phyloP scores from a whole-genome alignment of 2,329 filamentous ascomycete species.

The Phialophora macrospora region DNA sequence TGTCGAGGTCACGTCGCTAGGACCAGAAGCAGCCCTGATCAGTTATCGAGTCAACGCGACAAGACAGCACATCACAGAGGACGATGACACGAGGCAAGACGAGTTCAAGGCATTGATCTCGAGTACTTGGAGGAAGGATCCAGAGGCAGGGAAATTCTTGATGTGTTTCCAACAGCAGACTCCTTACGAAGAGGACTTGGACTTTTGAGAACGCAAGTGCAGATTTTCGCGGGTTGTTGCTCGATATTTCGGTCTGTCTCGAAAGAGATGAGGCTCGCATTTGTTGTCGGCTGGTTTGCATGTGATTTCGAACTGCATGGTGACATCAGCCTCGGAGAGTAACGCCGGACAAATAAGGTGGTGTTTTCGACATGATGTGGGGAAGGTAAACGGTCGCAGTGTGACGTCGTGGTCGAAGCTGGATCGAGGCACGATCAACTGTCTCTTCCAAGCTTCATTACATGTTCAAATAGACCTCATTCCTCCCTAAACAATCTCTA shows the following conservation, averaged over 20 bases:
- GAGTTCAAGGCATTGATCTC: constrained; percentile 38
- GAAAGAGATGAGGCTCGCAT: background rate
- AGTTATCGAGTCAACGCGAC: constrained; percentile 37
- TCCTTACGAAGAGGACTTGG: constrained; percentile 33
- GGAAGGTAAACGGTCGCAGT: constrained; percentile 15
- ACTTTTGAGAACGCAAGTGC: constrained; percentile 8
- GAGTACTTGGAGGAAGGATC: constrained; percentile 37
- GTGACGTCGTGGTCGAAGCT: constrained; percentile 27
- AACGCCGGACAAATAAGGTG: constrained; percentile 19
- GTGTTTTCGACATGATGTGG: constrained; percentile 16
- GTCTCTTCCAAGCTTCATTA: constrained; percentile 10
- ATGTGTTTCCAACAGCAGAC: constrained; percentile 40
- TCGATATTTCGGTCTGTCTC: background rate
- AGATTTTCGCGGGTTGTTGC: too few relatives aligned
- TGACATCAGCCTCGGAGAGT: constrained; percentile 29
- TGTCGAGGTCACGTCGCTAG: constrained; percentile 34
- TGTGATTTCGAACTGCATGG: constrained; percentile 22
- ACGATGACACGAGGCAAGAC: constrained; percentile 33
- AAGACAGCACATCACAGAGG: constrained; percentile 32
- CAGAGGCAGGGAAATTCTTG: constrained; percentile 35
- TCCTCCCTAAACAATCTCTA: constrained; percentile 2
- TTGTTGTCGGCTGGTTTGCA: background rate
- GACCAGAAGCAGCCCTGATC: constrained; percentile 35
- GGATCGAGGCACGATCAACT: constrained; percentile 12
- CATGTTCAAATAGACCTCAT: constrained; percentile 10